phyloP scores from a whole-genome alignment of 176 grass and related monocot species.

The Chloris gayana region DNA sequence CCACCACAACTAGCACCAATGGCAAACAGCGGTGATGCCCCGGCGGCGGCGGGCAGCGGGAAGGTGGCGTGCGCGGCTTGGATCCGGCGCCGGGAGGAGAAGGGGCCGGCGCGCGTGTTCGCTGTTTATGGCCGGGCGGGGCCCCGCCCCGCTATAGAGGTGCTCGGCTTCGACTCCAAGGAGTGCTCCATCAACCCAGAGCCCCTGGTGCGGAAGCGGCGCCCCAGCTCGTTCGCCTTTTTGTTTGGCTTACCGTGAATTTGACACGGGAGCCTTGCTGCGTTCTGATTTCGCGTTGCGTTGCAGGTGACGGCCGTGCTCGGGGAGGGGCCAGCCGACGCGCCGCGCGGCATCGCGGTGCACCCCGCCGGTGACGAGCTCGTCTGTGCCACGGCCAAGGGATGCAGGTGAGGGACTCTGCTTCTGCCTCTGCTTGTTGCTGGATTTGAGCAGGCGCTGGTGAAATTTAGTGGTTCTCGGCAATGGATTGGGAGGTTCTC shows the following conservation, averaged over 20 bases:
- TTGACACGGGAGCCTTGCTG: background rate
- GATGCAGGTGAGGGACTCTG: constrained; percentile 74
- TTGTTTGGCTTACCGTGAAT: background rate
- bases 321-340: constrained; percentile 43
- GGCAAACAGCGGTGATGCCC: constrained; percentile 31
- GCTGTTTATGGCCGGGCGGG: constrained; percentile 52
- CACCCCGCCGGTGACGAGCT: constrained; percentile 89
- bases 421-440: background rate
- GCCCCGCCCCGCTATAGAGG: constrained; percentile 55
- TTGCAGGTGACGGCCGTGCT: constrained; percentile 66
- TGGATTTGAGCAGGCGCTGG: background rate
- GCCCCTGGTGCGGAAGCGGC: constrained; percentile 54
- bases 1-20: constrained; percentile 7
- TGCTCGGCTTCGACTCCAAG: constrained; percentile 75
- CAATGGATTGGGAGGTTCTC: background rate
- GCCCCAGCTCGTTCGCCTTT: too few relatives aligned
- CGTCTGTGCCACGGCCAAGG: constrained; percentile 66
- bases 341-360: constrained; percentile 71
- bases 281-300: background rate
- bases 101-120: constrained; percentile 58
- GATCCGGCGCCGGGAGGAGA: constrained; percentile 75
- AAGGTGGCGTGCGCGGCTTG: constrained; percentile 72
- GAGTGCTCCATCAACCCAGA: constrained; percentile 55
- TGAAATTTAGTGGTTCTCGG: background rate
- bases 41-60: constrained; percentile 22